phyloP scores from a whole-genome alignment of 768 basidiomycete genomes.

The Neoboletus subvelutipes region DNA sequence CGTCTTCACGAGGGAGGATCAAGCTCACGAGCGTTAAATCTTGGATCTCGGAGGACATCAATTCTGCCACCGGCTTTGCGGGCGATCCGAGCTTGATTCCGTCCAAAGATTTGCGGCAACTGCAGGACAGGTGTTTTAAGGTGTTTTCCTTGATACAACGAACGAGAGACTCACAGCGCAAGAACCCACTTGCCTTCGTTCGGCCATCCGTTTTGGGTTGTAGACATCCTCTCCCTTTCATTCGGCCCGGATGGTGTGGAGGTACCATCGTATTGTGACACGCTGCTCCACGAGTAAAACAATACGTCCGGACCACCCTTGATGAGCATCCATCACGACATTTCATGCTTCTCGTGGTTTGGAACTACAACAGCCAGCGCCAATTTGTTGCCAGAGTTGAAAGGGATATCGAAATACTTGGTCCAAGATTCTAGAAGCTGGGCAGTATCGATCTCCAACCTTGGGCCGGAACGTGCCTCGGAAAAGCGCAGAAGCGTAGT shows the following conservation, averaged over 20 bases:
- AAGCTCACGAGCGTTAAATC: slow-evolving; percentile 49
- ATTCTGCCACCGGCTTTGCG: slow-evolving; percentile 35
- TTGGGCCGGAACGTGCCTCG: slow-evolving; percentile 30
- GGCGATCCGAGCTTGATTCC: slow-evolving; percentile 20
- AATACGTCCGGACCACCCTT: slow-evolving; percentile 63
- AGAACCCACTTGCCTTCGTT: slow-evolving; percentile 54
- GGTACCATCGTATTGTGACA: slow-evolving; percentile 33
- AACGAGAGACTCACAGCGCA: slow-evolving; percentile 33
- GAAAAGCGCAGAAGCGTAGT: slow-evolving; percentile 52
- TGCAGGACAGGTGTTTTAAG: background rate
- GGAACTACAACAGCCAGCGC: slow-evolving; percentile 43
- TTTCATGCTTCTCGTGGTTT: slow-evolving; percentile 5
- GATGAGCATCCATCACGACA: slow-evolving; percentile 41
- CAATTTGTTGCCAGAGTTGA: slow-evolving; percentile 56
- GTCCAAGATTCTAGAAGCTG: slow-evolving; percentile 21
- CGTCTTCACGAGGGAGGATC: slow-evolving; percentile 60
- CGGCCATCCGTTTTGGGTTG: slow-evolving; percentile 43
- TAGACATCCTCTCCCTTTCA: slow-evolving; percentile 22
- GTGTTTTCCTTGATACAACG: background rate
- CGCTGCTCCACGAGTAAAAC: slow-evolving; percentile 38
- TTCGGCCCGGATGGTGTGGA: slow-evolving; percentile 30
- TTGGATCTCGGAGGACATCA: slow-evolving; percentile 37
- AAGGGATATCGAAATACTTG: slow-evolving; percentile 38
- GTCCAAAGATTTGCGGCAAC: slow-evolving; percentile 32
- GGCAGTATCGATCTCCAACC: slow-evolving; percentile 18